Evolutionary conservation across 805 yeast species (phyloP).

Genomic region (Debaryomyces prosopidis): DNA sequence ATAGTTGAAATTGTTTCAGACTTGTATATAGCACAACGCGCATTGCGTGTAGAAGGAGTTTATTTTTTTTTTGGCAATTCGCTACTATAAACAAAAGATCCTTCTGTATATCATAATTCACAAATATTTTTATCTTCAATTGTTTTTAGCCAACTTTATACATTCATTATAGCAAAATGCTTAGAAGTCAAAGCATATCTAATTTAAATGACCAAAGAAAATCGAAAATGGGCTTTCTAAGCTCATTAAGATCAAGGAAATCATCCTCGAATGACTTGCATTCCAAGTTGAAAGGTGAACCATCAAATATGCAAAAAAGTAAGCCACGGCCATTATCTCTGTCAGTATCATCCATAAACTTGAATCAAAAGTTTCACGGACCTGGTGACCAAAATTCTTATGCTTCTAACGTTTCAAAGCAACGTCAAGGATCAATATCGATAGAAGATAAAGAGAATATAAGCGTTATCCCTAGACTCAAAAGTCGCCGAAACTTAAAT

Average conservation of each 20-base stretch:
- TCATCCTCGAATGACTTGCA: constrained; percentile 6
- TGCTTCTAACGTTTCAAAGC: neutral
- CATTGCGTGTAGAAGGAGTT: neutral
- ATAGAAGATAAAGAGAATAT: constrained; percentile 15
- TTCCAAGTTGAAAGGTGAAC: neutral
- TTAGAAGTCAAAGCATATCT: constrained; percentile 27
- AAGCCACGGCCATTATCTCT: constrained; percentile 11
- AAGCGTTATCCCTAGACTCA: neutral
- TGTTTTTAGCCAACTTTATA: neutral
- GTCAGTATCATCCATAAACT: constrained; percentile 10
- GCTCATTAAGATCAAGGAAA: constrained; percentile 15
- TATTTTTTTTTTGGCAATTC: constrained; percentile 1
- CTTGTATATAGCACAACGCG: neutral
- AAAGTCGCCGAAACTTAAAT: neutral
- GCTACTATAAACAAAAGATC: constrained; percentile 1
- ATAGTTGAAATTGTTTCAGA: neutral
- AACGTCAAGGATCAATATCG: neutral
- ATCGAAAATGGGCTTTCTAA: constrained; percentile 14
- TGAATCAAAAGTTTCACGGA: constrained; percentile 7
- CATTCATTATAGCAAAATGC: constrained; percentile 13
- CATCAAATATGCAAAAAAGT: neutral
- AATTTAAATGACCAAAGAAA: constrained; percentile 21
- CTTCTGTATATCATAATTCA: neutral
- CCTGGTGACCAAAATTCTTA: neutral
- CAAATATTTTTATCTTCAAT: neutral